Percentiles rank a stretch among this genome's conserved stretches.
Conservation (phyloP, 129 eudicot species). For the Erigeron canadensis region DNA sequence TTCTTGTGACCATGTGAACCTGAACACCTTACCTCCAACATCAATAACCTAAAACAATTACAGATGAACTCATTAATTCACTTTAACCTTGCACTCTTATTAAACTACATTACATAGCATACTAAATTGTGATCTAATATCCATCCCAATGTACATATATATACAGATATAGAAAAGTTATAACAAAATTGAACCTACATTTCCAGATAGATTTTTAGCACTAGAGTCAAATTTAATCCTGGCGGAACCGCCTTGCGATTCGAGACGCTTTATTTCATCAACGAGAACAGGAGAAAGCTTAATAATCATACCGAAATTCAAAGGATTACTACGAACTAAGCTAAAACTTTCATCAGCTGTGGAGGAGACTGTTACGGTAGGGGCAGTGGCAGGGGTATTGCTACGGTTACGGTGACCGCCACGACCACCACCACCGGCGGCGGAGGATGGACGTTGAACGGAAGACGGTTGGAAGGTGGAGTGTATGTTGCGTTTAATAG, state of each 20-base stretch:
- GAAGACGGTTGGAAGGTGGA: constrained; percentile 61
- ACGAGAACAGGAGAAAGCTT: constrained; percentile 78
- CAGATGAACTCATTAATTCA: not conserved
- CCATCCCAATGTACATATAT: not conserved
- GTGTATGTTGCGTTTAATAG: constrained; percentile 60
- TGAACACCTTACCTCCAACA: constrained; percentile 87
- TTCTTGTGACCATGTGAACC: constrained; percentile 86
- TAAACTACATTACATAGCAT: constrained; percentile 2
- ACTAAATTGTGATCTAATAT: constrained; percentile 4
- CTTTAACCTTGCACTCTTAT: too few species aligned
- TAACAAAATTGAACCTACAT: constrained; percentile 53
- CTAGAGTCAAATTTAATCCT: constrained; percentile 73
- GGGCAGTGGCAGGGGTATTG: constrained; percentile 26
- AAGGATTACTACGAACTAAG: constrained; percentile 60
- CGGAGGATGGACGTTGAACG: constrained; percentile 45
- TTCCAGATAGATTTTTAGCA: constrained; percentile 61
- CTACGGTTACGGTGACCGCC: constrained; percentile 49
- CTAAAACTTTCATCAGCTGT: constrained; percentile 74
- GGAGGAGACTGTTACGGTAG: constrained; percentile 7
- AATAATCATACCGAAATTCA: constrained; percentile 77
- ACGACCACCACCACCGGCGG: constrained; percentile 49
- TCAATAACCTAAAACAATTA: constrained; percentile 61
- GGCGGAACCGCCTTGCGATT: constrained; percentile 61
- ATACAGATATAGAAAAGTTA: not conserved
- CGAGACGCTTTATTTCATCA: constrained; percentile 89